phyloP scores from a whole-genome alignment of 176 grass and related monocot genomes.

The Cenchrus fungigraminus region DNA sequence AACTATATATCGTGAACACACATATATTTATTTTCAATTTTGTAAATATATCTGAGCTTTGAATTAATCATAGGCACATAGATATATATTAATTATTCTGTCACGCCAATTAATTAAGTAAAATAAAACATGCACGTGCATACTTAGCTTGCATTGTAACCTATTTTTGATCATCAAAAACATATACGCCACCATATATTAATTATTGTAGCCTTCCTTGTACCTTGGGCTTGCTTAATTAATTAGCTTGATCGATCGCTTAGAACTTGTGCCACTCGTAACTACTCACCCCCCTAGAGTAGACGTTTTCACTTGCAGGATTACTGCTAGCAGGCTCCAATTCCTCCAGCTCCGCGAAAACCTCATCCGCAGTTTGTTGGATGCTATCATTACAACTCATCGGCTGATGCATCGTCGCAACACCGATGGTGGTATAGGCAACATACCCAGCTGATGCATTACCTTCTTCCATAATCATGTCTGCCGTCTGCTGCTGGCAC shows the following conservation, averaged over 20 bases:
- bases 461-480: neutral
- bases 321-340: conserved; percentile 35
- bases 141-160: conserved; percentile 2
- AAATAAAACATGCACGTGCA: neutral
- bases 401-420: neutral
- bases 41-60: conserved; percentile 12
- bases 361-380: conserved; percentile 54
- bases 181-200: neutral
- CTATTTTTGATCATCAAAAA: conserved; percentile 22
- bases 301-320: conserved; percentile 27
- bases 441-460: neutral
- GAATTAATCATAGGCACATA: conserved; percentile 13
- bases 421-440: neutral
- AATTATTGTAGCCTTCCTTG: neutral
- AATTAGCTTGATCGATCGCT: neutral
- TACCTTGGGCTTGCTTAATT: neutral
- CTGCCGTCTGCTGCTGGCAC: neutral
- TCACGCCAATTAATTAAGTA: conserved; percentile 15
- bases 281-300: conserved; percentile 41
- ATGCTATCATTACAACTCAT: conserved; percentile 3
- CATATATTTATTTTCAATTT: neutral
- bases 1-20: too few species aligned
- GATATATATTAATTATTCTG: conserved; percentile 12
- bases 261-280: conserved; percentile 53
- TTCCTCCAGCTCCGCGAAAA: conserved; percentile 56